Base-by-base conservation (phyloP, 2,329 filamentous ascomycete genomes). In the Penicillium sp. region DNA sequence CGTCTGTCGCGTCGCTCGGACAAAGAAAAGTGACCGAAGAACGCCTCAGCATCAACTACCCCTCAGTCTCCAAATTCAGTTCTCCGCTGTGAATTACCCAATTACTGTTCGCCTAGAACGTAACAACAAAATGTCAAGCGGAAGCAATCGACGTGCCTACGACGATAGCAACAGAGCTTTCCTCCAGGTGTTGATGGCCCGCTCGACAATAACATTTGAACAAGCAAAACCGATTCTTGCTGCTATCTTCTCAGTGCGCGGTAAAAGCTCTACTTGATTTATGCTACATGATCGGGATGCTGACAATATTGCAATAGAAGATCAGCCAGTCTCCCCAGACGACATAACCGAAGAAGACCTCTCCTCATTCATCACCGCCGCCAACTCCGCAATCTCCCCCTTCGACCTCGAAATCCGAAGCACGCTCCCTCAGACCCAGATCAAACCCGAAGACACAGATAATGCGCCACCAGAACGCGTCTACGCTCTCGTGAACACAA, bases 331-430 rank as follows among this genome's bases (percentile, higher is more conserved):
- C 52, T 77, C 83, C 4, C 76, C 86, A 8, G 84, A 86, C 56
- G 86, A 93, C 64, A 82, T 98, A 44, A 90, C 88, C 0, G 78
- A 87, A 64, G 85, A 88, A 17, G 85, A 90, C 60, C 86, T 98
- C 67, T 80, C 85, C 23, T 83, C 85, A 9, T 92, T 90, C 75
- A 83, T 98, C 61, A 80, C 86, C 56, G 84, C 84, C 23, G 87
- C 92, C 31, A 92, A 93, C 69, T 82, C 86, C 48, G 88, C 87
- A 23, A 85, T 96, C 52, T 91, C 90, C 0, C 84, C 87, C 8
- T 92, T 96, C 73, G 94, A 98, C 79, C 88, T 93, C 68, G 93
- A 97, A 76, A 92, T 99, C 72, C 88, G 92, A 64, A 90, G 84
- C 72, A 86, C 86, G 4, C 79, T 86, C 41, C 87, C 95, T 70